Evolutionary conservation across 257 asterid genomes (phyloP), one percentile per base, ranked within the genome.

Genomic region (Craterostigma plantagineum): DNA sequence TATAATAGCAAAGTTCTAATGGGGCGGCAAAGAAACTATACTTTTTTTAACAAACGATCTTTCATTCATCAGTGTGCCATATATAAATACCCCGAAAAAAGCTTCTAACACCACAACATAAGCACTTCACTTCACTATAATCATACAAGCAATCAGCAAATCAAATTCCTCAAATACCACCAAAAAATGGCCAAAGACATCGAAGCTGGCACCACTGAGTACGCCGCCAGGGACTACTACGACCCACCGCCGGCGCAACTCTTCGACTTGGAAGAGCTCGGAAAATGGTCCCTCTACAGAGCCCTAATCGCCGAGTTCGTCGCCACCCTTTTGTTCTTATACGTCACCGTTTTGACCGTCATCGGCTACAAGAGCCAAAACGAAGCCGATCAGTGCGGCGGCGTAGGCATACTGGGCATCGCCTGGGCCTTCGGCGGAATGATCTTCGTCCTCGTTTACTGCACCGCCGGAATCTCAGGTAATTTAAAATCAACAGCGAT

Each of bases 391-490:
- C 30, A 23, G 30, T 63, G 69, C 49, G 61, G 61, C 34, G 64
- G 69, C 35, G 64, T 63, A 5, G 69, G 69, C 10, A 58, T 52
- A 9, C 56, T 63, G 8, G 69, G 69, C 38, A 57, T 63, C 35
- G 64, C 69, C 8, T 63, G 68, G 68, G 68, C 68, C 9, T 62
- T 62, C 12, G 68, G 68, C 16, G 68, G 68, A 35, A 62, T 62
- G 69, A 63, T 63, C 35, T 63, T 63, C 10, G 37, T 63, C 15
- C 69, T 63, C 3, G 68, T 62, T 42, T 62, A 62, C 52, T 62
- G 68, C 68, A 56, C 63, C 11, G 63, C 68, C 7, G 69, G 69
- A 11, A 66, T 70, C 33, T 70, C 78, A 3, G 78, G 78, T 54
- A n/a, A n/a, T n/a, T n/a, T n/a, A n/a, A n/a, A n/a, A n/a, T n/a